Evolutionary conservation across 805 yeast genomes (phyloP), one percentile per base, ranked within the genome.

Genomic region (Grigorovia transvaalensis): DNA sequence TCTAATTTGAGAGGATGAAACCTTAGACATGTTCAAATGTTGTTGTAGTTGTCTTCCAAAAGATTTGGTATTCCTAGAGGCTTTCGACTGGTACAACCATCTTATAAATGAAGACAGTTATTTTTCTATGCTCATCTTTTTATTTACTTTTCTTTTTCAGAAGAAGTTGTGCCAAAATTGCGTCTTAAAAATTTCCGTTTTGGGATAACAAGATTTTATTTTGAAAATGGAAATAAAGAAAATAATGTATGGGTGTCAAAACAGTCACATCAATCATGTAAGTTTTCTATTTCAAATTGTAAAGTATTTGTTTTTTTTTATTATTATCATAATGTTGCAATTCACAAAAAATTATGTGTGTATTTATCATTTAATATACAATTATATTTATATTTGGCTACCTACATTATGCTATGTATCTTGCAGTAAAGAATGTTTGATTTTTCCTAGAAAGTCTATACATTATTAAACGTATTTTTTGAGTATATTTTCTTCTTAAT

Each of bases 1-100:
- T 81, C 99, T 95, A 69, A 93, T 96, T 77, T 86, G 90, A 72
- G 95, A 72, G 68, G 86, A 80, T 68, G 91, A 81, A 75, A 93
- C 80, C 80, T 93, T 93, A 66, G 95, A 86, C 91, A 85, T 85
- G 62, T 65, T 73, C 61, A 12, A 44, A 40, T 42, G 27, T 40
- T 33, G 56, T 51, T 46, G 47, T 45, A 50, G 47, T 52, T 54
- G 90, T 85, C 93, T 85, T 88, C 93, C 95, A 85, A 81, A 23
- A 73, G 74, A 73, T 65, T 74, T 74, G 78, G 78, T 74, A 72
- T 70, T 71, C 78, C 79, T 70, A 59, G 52, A 73, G 78, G 74
- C 73, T 70, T 74, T 68, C 79, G 79, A 74, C 76, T 65, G 52
- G 54, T 55, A 54, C 57, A 53, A 46, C 41, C 38, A 44, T 30